Conservation (phyloP, 306 rosid genomes). For the Notholithocarpus densiflorus region DNA sequence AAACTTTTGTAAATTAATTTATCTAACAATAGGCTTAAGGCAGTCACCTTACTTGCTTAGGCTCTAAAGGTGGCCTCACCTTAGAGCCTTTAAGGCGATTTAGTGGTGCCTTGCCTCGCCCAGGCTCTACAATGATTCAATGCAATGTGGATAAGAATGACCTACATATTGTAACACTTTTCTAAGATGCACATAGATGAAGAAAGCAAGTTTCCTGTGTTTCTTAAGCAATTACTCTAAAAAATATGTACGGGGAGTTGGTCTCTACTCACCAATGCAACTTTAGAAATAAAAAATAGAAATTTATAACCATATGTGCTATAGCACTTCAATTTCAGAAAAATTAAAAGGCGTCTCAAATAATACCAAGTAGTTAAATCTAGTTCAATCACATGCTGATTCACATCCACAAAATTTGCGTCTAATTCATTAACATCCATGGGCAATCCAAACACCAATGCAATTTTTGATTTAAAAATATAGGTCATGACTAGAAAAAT, state of each 20-base stretch:
- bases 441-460: neutral
- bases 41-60: too few relatives aligned
- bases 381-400: neutral
- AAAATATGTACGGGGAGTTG: neutral
- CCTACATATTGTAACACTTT: neutral
- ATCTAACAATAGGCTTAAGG: too few relatives aligned
- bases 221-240: neutral
- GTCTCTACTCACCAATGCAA: neutral
- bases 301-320: neutral
- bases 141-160: neutral
- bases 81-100: too few relatives aligned
- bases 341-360: neutral
- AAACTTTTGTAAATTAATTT: too few relatives aligned
- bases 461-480: neutral
- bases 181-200: neutral
- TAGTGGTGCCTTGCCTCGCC: fast-evolving
- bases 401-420: neutral
- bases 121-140: too few relatives aligned
- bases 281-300: neutral
- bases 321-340: neutral
- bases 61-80: too few relatives aligned
- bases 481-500: neutral
- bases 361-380: neutral
- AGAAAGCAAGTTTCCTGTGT: neutral
- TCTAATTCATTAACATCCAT: neutral